Percentiles rank a stretch among this genome's conserved stretches.
Evolutionary conservation across 805 yeast species (phyloP).

Genomic region (Kodamaea lidongshanica): DNA sequence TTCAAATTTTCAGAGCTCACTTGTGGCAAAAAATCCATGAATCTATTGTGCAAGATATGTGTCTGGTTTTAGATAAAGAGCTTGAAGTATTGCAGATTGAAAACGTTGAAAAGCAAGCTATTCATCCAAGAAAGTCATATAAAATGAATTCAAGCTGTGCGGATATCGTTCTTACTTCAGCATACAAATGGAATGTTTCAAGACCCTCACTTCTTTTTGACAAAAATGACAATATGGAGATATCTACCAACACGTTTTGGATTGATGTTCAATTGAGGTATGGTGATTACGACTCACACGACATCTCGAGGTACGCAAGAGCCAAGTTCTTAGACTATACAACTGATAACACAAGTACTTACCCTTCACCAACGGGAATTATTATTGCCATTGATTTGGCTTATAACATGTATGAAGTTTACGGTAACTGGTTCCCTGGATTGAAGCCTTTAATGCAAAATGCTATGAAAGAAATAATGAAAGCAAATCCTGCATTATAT

Average conservation of each 20-base stretch:
- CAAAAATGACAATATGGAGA: slow-evolving; percentile 55
- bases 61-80: slow-evolving; percentile 87
- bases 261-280: slow-evolving; percentile 89
- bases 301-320: slow-evolving; percentile 86
- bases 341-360: slow-evolving; percentile 72
- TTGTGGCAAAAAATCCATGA: slow-evolving; percentile 99
- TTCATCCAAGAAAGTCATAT: slow-evolving; percentile 95
- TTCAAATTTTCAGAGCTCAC: slow-evolving; percentile 96
- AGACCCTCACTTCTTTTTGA: slow-evolving; percentile 76
- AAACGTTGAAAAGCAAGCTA: slow-evolving; percentile 80
- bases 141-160: slow-evolving; percentile 96
- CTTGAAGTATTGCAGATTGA: slow-evolving; percentile 78
- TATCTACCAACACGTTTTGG: slow-evolving; percentile 74
- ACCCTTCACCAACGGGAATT: slow-evolving; percentile 91
- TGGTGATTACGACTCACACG: slow-evolving; percentile 98
- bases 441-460: slow-evolving; percentile 82
- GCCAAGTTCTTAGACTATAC: slow-evolving; percentile 93
- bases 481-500: slow-evolving; percentile 86
- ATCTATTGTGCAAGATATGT: slow-evolving; percentile 84
- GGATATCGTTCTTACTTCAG: slow-evolving; percentile 71
- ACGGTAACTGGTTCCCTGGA: slow-evolving; percentile 98
- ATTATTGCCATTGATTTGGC: slow-evolving; percentile 90
- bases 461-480: slow-evolving; percentile 91
- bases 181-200: slow-evolving; percentile 76
- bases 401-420: slow-evolving; percentile 91